Evolutionary conservation across 108 stramenopile genomes (phyloP), one percentile per base, ranked within the genome.

Genomic region (Pelagomonas calceolata): DNA sequence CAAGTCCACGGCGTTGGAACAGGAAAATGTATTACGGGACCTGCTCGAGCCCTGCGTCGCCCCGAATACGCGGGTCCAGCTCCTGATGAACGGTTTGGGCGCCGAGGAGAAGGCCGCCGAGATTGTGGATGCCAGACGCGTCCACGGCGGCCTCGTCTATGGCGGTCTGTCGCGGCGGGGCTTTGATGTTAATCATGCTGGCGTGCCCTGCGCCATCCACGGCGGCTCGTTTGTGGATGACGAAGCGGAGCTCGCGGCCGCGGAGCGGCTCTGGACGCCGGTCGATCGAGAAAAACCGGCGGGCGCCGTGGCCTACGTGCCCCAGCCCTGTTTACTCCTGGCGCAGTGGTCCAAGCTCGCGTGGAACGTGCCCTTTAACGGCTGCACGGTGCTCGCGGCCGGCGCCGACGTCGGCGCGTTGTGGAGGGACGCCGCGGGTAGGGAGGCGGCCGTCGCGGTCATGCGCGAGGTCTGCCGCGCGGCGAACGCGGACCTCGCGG

Each of bases 81-180:
- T 60, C 7, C 51, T 60, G 7, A 60, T 60, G 51, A 60, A 60
- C 51, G 51, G 51, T 3, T 26, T 60, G 21, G 51, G 51, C 21
- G 51, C 51, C 51, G 51, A 60, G 51, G 51, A 60, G 51, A 1
- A 1, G 3, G 51, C 51, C 7, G 51, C 51, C 21, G 51, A 16
- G 21, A 3, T 12, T 1, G 1, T 60, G 7, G 51, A 26, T 26
- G 51, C 21, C 7, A 1, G 21, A 3, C 18, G 10, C 1, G 10
- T 60, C 51, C 51, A 60, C 51, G 51, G 51, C 51, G 51, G 51
- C 26, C 51, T 60, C 51, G 51, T 60, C 51, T 60, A 60, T 12
- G 51, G 51, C 51, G 51, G 51, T 12, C 29, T 60, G 21, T 1
- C 7, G 21, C 51, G 51, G 51, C 14, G 21, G 21, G 21, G 7